phyloP scores from a whole-genome alignment of 805 yeast genomes.

The Alloascoidea africana region DNA sequence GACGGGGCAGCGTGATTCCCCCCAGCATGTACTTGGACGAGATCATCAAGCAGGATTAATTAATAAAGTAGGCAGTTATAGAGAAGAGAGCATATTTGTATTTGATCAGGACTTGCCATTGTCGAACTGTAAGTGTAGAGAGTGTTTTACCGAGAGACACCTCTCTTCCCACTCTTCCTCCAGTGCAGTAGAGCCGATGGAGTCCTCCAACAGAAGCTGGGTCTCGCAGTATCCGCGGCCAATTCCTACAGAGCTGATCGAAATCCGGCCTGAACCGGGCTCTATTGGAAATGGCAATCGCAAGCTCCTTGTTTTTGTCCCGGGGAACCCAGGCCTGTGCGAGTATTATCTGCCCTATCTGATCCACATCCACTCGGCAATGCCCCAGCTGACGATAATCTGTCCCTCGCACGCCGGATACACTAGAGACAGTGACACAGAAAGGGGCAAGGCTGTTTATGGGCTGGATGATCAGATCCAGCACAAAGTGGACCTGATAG shows the following conservation, averaged over 20 bases:
- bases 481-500: conserved; percentile 40
- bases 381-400: conserved; percentile 34
- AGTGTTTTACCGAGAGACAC: too few relatives aligned
- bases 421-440: conserved; percentile 10
- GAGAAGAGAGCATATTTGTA: too few relatives aligned
- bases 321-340: conserved; percentile 68
- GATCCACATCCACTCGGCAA: conserved; percentile 21
- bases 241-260: too few relatives aligned
- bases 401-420: conserved; percentile 58
- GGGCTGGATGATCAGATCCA: conserved; percentile 38
- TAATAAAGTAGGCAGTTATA: too few relatives aligned
- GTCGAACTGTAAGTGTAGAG: too few relatives aligned
- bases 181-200: too few relatives aligned
- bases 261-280: too few relatives aligned
- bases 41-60: background rate
- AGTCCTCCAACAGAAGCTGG: too few relatives aligned
- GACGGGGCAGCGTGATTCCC: background rate
- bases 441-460: conserved; percentile 14
- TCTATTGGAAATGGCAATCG: too few relatives aligned
- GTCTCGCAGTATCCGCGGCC: too few relatives aligned
- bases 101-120: too few relatives aligned
- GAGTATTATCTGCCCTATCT: conserved; percentile 48
- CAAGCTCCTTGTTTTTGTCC: conserved; percentile 31
- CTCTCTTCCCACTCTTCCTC: too few relatives aligned
- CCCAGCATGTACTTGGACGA: conserved; percentile 1